phyloP scores from a whole-genome alignment of 1,139 yeast species.

The Hyphopichia wangnamkhiaoensis region DNA sequence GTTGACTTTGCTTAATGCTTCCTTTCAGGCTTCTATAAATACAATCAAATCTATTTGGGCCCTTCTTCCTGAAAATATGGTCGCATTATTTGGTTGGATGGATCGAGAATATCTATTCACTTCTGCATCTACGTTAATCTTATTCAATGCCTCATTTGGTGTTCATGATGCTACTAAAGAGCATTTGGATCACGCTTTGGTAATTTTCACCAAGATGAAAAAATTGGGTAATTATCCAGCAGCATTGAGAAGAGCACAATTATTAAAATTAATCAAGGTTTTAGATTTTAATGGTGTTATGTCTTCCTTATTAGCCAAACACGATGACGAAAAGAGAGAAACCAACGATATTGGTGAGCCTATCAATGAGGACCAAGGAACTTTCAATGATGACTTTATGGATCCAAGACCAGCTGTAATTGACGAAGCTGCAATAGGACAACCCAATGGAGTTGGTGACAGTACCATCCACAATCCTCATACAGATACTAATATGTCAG shows the following conservation, averaged over 20 bases:
- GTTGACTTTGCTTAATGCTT: slow-evolving; percentile 69
- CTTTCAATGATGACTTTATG: neutral
- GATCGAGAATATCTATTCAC: slow-evolving; percentile 84
- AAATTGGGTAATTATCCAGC: slow-evolving; percentile 78
- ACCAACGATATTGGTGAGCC: slow-evolving; percentile 6
- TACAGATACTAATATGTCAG: neutral
- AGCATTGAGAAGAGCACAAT: slow-evolving; percentile 69
- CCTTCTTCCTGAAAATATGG: slow-evolving; percentile 71
- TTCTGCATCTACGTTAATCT: slow-evolving; percentile 72
- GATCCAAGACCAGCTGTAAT: neutral
- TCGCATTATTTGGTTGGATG: slow-evolving; percentile 85
- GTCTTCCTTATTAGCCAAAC: slow-evolving; percentile 56
- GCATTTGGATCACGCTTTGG: slow-evolving; percentile 73
- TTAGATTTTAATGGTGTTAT: slow-evolving; percentile 70
- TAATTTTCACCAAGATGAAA: slow-evolving; percentile 72
- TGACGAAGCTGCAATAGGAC: neutral
- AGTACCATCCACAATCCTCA: neutral
- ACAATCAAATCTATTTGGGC: slow-evolving; percentile 76
- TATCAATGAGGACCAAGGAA: slow-evolving; percentile 2
- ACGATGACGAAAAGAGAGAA: slow-evolving; percentile 46
- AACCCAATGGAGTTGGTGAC: neutral
- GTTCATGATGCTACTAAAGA: slow-evolving; percentile 74
- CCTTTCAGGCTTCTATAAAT: slow-evolving; percentile 81
- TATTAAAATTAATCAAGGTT: slow-evolving; percentile 62
- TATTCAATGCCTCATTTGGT: slow-evolving; percentile 82